Evolutionary conservation across 1,284 basidiomycete species (phyloP).

Genomic region (Papiliotrema nemorosa): DNA sequence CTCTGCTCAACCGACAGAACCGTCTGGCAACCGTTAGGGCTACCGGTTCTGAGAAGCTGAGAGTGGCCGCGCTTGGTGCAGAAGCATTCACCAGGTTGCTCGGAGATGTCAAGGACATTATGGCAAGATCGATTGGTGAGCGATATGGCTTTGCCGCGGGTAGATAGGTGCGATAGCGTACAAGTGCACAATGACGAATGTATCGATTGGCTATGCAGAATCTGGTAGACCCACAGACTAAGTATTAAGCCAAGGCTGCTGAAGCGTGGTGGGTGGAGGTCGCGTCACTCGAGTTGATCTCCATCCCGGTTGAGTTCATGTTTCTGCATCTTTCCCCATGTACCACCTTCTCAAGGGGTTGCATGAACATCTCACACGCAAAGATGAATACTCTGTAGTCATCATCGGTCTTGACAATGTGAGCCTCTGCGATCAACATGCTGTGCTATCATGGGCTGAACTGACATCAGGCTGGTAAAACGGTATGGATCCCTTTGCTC

Average conservation of each 20-base stretch:
- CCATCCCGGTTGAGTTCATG: too few species aligned
- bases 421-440: conserved; percentile 9
- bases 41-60: conserved; percentile 59
- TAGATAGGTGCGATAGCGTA: conserved; percentile 3
- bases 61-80: conserved; percentile 89
- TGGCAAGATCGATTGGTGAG: conserved; percentile 49
- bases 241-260: too few species aligned
- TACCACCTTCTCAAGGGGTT: conserved; percentile 87
- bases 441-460: conserved; percentile 1
- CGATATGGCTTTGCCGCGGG: conserved; percentile 40
- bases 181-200: too few species aligned
- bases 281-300: too few species aligned
- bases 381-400: conserved; percentile 89
- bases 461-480: conserved; percentile 69
- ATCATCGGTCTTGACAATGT: conserved; percentile 68
- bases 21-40: conserved; percentile 93
- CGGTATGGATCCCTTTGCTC: conserved; percentile 54
- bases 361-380: conserved; percentile 81
- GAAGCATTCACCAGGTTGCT: conserved; percentile 91
- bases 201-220: too few species aligned
- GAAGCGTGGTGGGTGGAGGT: too few species aligned
- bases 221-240: too few species aligned
- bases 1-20: conserved; percentile 76
- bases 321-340: too few species aligned
- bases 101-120: conserved; percentile 62